phyloP scores from a whole-genome alignment of 2,329 filamentous ascomycete genomes.

The Falciphora oryzae region DNA sequence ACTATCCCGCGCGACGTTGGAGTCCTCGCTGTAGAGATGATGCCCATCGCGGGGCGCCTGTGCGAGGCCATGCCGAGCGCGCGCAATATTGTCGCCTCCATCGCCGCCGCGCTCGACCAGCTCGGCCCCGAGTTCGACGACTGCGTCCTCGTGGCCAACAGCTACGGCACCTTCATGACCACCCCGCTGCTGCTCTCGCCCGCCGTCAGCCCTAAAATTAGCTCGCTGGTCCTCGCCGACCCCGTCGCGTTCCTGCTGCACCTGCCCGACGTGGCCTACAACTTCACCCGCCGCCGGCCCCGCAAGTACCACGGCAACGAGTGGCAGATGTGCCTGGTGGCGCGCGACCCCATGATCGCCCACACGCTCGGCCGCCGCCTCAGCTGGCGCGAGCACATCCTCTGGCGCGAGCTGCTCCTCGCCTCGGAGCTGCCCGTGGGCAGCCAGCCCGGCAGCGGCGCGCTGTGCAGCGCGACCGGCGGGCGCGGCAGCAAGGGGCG shows the following conservation, averaged over 20 bases:
- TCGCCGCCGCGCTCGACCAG: conserved; percentile 8
- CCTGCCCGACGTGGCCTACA: conserved; percentile 64
- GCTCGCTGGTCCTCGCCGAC: conserved; percentile 44
- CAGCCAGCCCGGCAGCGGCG: neutral
- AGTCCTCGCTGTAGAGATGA: conserved; percentile 15
- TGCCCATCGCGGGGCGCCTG: conserved; percentile 14
- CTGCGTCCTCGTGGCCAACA: conserved; percentile 57
- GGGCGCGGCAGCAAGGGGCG: neutral
- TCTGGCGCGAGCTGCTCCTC: conserved; percentile 62
- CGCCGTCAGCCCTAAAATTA: conserved; percentile 43
- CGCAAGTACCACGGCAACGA: conserved; percentile 41
- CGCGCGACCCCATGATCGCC: conserved; percentile 65
- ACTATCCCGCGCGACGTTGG: conserved; percentile 14
- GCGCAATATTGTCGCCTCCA: neutral
- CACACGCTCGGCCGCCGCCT: conserved; percentile 60
- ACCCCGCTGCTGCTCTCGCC: conserved; percentile 54
- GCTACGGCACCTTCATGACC: conserved; percentile 58
- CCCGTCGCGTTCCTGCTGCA: conserved; percentile 64
- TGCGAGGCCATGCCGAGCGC: conserved; percentile 7
- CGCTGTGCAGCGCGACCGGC: neutral
- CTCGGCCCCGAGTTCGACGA: conserved; percentile 25
- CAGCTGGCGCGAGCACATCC: conserved; percentile 65
- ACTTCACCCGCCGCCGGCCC: conserved; percentile 55
- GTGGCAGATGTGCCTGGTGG: conserved; percentile 57
- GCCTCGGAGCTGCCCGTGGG: neutral